phyloP scores from a whole-genome alignment of 2,329 filamentous ascomycete genomes.

The Fusarium sororula region DNA sequence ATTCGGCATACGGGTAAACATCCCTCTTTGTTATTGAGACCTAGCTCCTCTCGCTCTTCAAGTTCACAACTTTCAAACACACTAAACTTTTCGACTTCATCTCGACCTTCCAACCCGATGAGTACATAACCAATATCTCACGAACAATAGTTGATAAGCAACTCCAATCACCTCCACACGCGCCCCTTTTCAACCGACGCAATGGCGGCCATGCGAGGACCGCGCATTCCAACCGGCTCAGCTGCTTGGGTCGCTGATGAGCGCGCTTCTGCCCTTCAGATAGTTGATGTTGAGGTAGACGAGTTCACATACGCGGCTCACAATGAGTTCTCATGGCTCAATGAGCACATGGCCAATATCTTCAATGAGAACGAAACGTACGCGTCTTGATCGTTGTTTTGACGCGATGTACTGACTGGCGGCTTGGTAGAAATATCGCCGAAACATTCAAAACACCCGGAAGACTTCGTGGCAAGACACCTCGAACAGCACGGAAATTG shows the following conservation, averaged over 20 bases:
- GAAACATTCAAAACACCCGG: conserved; percentile 97
- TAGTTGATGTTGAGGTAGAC: conserved; percentile 84
- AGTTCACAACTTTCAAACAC: conserved; percentile 34
- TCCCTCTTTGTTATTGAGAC: conserved; percentile 34
- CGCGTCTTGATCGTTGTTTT: conserved; percentile 24
- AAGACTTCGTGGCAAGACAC: conserved; percentile 83
- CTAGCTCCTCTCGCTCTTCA: conserved; percentile 25
- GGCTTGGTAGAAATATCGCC: conserved; percentile 75
- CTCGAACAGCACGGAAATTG: conserved; percentile 73
- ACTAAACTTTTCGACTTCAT: conserved; percentile 21
- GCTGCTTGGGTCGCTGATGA: conserved; percentile 87
- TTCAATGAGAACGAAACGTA: conserved; percentile 89
- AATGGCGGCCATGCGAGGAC: conserved; percentile 60
- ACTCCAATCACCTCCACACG: conserved; percentile 1
- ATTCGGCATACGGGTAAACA: conserved; percentile 14
- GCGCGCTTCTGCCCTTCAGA: conserved; percentile 77
- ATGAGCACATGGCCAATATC: conserved; percentile 97
- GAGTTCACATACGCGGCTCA: conserved; percentile 92
- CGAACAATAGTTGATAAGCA: conserved; percentile 26
- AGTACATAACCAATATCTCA: conserved; percentile 32
- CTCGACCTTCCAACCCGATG: conserved; percentile 28
- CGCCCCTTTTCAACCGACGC: conserved; percentile 29
- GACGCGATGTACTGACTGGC: conserved; percentile 18
- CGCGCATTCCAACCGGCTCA: conserved; percentile 79
- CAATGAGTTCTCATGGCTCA: conserved; percentile 97